These are phyloP conservation scores for Pseudocercospora fijiensis DNA, from an alignment of 2,329 filamentous ascomycete genomes.

Conservation along the genomic window DNA sequence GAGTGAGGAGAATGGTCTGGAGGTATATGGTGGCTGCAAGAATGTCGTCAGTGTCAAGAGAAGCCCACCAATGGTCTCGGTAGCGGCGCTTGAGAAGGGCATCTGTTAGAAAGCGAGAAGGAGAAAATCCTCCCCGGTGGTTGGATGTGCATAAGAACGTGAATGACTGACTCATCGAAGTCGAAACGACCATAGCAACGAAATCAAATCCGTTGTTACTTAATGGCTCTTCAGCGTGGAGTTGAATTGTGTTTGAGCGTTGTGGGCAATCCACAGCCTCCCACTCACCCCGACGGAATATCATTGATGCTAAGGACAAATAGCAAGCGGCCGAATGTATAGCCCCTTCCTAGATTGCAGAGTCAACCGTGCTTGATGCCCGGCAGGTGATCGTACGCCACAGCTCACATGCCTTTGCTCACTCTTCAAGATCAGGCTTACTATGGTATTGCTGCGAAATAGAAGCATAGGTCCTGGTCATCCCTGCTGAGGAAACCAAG, in stretches of 20 bases:
- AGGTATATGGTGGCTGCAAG: not conserved
- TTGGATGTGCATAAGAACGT: not conserved
- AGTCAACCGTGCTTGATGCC: not conserved
- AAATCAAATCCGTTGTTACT: not conserved
- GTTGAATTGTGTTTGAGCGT: not conserved
- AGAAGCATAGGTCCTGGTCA: not conserved
- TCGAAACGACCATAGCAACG: not conserved
- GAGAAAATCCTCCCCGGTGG: not conserved
- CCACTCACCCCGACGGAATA: no score
- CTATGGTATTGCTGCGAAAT: not conserved
- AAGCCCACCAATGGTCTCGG: slow-evolving; percentile 4
- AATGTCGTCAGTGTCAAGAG: slow-evolving; percentile 1
- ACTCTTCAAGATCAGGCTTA: not conserved
- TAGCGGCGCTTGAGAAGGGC: not conserved
- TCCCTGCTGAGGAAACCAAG: not conserved
- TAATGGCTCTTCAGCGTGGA: not conserved
- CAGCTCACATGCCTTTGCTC: not conserved
- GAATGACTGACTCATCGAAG: not conserved
- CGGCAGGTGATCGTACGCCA: no score
- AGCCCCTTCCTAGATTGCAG: not conserved
- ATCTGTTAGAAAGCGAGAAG: not conserved
- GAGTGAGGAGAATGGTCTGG: not conserved
- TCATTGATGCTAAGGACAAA: not conserved
- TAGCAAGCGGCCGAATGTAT: not conserved
- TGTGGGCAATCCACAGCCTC: no score